Evolutionary conservation across 345 rosid species (phyloP).

Genomic region (Eucalyptus grandis): DNA sequence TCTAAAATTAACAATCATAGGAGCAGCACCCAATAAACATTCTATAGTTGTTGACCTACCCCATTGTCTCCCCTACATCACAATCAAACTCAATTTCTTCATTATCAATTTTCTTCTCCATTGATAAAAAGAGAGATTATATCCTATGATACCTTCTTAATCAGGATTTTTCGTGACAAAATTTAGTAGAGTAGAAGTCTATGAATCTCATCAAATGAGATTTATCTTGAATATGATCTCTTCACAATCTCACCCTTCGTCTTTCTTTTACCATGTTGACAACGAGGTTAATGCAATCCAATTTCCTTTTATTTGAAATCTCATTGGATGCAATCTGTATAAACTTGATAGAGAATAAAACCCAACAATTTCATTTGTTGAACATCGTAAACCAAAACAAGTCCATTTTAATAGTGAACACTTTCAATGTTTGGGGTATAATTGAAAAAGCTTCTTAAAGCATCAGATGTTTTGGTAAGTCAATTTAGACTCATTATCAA

Average conservation of each 20-base stretch:
- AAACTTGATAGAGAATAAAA: neutral
- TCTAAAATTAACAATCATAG: neutral
- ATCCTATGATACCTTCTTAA: neutral
- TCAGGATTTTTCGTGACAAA: neutral
- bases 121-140: neutral
- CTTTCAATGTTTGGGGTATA: neutral
- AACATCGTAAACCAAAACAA: rapidly evolving
- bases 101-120: neutral
- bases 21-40: neutral
- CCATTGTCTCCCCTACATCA: neutral
- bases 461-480: neutral
- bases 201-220: neutral
- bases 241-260: neutral
- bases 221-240: neutral
- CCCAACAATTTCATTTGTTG: neutral
- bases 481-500: neutral
- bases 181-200: neutral
- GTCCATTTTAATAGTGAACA: neutral
- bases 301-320: neutral
- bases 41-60: neutral
- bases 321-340: rapidly evolving
- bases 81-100: neutral
- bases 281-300: neutral
- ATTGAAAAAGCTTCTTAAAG: neutral
- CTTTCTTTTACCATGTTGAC: neutral